phyloP scores from a whole-genome alignment of 345 rosid genomes.

The Pistacia vera region DNA sequence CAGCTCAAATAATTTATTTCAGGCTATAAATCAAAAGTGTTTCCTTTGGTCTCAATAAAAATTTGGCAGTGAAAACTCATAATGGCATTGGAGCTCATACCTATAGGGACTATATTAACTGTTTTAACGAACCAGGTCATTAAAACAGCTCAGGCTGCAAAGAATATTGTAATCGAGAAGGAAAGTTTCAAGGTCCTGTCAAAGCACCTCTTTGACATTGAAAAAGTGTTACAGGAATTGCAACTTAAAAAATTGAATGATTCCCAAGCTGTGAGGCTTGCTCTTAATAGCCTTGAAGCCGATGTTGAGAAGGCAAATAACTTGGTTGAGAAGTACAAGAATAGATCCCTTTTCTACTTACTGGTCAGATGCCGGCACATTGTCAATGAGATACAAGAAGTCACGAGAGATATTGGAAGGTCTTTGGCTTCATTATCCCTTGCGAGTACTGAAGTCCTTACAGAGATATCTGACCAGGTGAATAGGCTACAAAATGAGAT shows the following conservation, averaged over 20 bases:
- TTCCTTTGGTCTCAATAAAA: neutral
- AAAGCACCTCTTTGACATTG: constrained; percentile 69
- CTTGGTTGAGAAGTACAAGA: constrained; percentile 62
- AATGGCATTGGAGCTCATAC: constrained; percentile 67
- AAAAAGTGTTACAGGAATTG: constrained; percentile 56
- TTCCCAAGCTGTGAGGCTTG: constrained; percentile 58
- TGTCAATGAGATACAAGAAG: constrained; percentile 63
- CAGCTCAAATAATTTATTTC: neutral
- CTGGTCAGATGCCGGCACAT: constrained; percentile 58
- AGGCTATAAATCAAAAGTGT: neutral
- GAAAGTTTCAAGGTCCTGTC: constrained; percentile 69
- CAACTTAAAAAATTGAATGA: constrained; percentile 57
- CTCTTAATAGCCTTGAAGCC: constrained; percentile 54
- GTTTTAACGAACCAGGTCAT: constrained; percentile 60
- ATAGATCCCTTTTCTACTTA: constrained; percentile 58
- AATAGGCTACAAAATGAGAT: constrained; percentile 65
- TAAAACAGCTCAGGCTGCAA: constrained; percentile 77
- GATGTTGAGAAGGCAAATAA: constrained; percentile 62
- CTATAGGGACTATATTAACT: constrained; percentile 66
- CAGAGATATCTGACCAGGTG: constrained; percentile 59
- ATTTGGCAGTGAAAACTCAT: neutral
- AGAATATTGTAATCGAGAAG: constrained; percentile 57
- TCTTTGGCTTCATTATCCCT: constrained; percentile 58
- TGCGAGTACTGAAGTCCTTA: constrained; percentile 54
- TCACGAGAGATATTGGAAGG: constrained; percentile 65